A percentile compares a stretch with the other conserved stretches of the same genome.
Conservation (phyloP, 768 basidiomycete species). For the Xanthoconium purpureum region DNA sequence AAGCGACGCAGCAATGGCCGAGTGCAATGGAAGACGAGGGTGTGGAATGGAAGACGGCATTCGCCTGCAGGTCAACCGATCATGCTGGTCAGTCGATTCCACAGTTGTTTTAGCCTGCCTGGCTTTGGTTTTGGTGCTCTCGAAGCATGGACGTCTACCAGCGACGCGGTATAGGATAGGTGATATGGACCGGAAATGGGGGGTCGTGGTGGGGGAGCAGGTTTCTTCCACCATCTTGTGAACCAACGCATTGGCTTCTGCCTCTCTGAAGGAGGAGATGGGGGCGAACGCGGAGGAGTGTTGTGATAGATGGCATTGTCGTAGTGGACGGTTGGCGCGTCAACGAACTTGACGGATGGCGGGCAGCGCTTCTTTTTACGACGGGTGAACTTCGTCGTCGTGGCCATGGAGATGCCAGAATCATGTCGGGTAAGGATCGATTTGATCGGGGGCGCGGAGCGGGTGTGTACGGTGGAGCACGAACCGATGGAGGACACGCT, state of each 20-base stretch:
- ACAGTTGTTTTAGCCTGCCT: slow-evolving; percentile 29
- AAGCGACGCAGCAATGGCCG: not conserved
- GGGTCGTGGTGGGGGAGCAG: slow-evolving; percentile 23
- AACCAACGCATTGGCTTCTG: slow-evolving; percentile 22
- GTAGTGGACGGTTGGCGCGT: slow-evolving; percentile 61
- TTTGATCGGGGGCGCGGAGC: slow-evolving; percentile 34
- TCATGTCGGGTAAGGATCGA: slow-evolving; percentile 57
- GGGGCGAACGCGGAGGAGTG: slow-evolving; percentile 11
- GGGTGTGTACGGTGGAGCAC: slow-evolving; percentile 29
- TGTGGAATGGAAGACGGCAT: not conserved
- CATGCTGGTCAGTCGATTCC: slow-evolving; percentile 23
- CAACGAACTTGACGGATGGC: slow-evolving; percentile 67
- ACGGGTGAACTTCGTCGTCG: slow-evolving; percentile 25
- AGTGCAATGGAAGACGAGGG: not conserved
- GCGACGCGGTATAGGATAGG: slow-evolving; percentile 30
- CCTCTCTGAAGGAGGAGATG: slow-evolving; percentile 9
- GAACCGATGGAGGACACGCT: slow-evolving; percentile 41
- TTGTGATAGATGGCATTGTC: slow-evolving; percentile 12
- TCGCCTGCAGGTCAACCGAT: slow-evolving; percentile 17
- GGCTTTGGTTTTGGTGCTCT: slow-evolving; percentile 16
- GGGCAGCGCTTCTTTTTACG: slow-evolving; percentile 33
- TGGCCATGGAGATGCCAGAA: slow-evolving; percentile 45
- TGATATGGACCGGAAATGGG: slow-evolving; percentile 33
- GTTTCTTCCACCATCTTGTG: slow-evolving; percentile 27
- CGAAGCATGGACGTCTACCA: slow-evolving; percentile 25